Percentiles rank a stretch among this genome's conserved stretches.
phyloP scores from a whole-genome alignment of 225 moss, liverwort and hornwort genomes.

The Asterella californica region DNA sequence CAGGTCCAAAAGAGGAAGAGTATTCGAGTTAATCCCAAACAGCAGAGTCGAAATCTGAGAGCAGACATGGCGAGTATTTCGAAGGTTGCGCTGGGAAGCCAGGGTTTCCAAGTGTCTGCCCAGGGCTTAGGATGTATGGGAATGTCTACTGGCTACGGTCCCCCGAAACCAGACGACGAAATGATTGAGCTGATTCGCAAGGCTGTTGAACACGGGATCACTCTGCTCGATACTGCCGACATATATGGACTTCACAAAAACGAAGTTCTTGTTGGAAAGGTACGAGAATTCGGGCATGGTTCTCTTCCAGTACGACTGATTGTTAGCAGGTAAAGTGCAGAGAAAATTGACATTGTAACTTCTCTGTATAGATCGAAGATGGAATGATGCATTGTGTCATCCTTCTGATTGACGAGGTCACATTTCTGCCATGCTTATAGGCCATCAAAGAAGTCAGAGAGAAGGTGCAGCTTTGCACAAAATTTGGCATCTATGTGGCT shows the following conservation, averaged over 20 bases:
- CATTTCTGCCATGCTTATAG: neutral
- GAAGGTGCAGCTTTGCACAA: slow-evolving; percentile 12
- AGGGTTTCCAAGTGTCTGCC: slow-evolving; percentile 38
- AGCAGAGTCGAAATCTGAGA: neutral
- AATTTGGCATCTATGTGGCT: neutral
- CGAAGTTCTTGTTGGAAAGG: slow-evolving; percentile 48
- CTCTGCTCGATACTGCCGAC: slow-evolving; percentile 38
- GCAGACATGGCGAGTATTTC: slow-evolving; percentile 29
- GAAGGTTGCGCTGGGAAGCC: slow-evolving; percentile 33
- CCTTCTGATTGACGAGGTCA: too few species aligned
- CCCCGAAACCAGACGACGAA: slow-evolving; percentile 33
- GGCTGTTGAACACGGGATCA: slow-evolving; percentile 37
- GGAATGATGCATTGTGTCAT: too few species aligned
- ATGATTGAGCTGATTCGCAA: slow-evolving; percentile 45
- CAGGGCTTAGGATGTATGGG: slow-evolving; percentile 48
- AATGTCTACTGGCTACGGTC: slow-evolving; percentile 28
- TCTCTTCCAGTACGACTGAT: too few species aligned
- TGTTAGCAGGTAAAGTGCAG: too few species aligned
- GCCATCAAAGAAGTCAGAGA: slow-evolving; percentile 7
- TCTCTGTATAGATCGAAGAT: too few species aligned
- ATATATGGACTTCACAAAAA: slow-evolving; percentile 41
- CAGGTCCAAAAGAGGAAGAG: too few species aligned
- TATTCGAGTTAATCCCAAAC: neutral
- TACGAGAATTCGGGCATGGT: neutral
- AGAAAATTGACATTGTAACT: too few species aligned